Evolutionary conservation across 176 grass and related monocot species (phyloP).

Genomic region (Rhynchospora pubera): DNA sequence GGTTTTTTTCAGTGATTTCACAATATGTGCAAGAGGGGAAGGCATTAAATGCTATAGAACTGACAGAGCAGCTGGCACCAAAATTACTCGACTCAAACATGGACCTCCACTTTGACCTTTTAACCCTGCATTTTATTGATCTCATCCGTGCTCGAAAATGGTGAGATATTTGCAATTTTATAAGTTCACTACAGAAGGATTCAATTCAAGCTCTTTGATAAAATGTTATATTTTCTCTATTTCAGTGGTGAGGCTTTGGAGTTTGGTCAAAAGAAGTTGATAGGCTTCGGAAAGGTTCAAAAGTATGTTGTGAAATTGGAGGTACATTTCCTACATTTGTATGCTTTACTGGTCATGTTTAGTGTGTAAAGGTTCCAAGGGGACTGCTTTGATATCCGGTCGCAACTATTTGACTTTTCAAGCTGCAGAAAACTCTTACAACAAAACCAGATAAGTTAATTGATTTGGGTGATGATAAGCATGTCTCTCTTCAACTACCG

Average conservation of each 20-base stretch:
- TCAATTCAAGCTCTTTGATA: slow-evolving; percentile 23
- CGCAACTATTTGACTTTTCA: neutral
- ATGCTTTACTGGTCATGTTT: neutral
- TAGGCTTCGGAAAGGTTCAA: slow-evolving; percentile 53
- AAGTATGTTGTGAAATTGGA: slow-evolving; percentile 91
- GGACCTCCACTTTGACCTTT: slow-evolving; percentile 84
- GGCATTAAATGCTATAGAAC: slow-evolving; percentile 77
- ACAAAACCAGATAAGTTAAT: neutral
- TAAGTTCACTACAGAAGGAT: neutral
- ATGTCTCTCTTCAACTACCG: neutral
- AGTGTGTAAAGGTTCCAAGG: neutral
- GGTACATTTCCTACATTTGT: slow-evolving; percentile 33
- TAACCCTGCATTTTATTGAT: slow-evolving; percentile 95
- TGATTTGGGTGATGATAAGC: neutral
- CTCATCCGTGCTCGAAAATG: slow-evolving; percentile 61
- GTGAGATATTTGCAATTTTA: slow-evolving; percentile 35
- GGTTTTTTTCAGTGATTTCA: slow-evolving; percentile 58
- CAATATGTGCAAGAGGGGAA: slow-evolving; percentile 70
- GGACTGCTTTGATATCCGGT: neutral
- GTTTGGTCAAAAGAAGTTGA: slow-evolving; percentile 81
- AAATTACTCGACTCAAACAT: slow-evolving; percentile 74
- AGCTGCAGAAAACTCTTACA: neutral
- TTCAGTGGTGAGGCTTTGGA: slow-evolving; percentile 86
- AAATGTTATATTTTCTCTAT: slow-evolving; percentile 34
- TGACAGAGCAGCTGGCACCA: slow-evolving; percentile 76